Percentiles rank a stretch among this genome's conserved stretches.
Conservation (phyloP, 352 stramenopile genomes). For the Phytophthora citricola region DNA sequence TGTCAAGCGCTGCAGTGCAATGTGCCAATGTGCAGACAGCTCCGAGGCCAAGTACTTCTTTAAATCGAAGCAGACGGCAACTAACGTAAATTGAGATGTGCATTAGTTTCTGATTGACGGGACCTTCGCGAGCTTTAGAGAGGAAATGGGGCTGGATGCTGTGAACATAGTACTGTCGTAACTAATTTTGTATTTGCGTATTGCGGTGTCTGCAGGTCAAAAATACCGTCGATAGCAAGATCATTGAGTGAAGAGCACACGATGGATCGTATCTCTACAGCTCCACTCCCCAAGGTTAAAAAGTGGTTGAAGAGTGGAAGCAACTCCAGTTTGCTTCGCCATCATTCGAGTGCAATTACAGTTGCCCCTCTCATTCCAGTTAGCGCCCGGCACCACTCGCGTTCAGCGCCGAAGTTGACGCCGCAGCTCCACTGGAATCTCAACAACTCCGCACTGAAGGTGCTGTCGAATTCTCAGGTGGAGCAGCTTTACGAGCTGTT, state of each 20-base stretch:
- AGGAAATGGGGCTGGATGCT: no score
- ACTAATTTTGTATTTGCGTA: no score
- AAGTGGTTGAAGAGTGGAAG: conserved; percentile 11
- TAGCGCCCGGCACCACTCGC: conserved; percentile 17
- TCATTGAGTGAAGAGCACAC: not conserved
- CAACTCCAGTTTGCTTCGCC: conserved; percentile 11
- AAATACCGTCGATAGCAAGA: no score
- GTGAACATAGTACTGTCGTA: no score
- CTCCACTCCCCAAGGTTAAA: conserved; percentile 8
- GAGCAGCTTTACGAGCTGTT: conserved; percentile 59
- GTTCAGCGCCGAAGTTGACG: conserved; percentile 18
- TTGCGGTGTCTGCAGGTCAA: no score
- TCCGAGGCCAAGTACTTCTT: conserved; percentile 43
- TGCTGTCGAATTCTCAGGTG: conserved; percentile 35
- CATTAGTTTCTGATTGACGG: no score
- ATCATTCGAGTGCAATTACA: conserved; percentile 1
- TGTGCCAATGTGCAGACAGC: conserved; percentile 50
- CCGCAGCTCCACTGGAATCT: conserved; percentile 68
- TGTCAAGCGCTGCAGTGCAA: conserved; percentile 48
- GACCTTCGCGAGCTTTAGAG: no score
- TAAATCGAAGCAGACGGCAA: conserved; percentile 6
- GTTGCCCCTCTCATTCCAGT: not conserved
- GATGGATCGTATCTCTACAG: conserved; percentile 19
- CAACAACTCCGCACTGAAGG: conserved; percentile 43
- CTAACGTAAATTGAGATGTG: no score